These are phyloP conservation scores for Cyathus striatus DNA, from an alignment of 768 basidiomycete genomes.

Conservation along the genomic window DNA sequence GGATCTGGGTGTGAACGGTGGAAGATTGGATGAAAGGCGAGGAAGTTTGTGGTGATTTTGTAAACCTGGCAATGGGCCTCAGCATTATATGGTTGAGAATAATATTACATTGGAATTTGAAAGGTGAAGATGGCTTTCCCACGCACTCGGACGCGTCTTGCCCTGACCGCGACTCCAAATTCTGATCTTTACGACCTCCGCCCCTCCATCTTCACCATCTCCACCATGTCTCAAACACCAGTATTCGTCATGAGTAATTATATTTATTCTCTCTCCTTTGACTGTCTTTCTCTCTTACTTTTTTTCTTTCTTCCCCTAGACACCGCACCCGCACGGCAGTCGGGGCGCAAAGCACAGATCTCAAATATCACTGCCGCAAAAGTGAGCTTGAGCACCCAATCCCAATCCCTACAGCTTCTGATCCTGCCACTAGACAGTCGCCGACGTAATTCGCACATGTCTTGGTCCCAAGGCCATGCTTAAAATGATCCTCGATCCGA, in stretches of 20 bases:
- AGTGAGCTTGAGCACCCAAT: constrained; percentile 37
- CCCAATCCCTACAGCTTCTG: neutral
- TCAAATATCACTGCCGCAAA: constrained; percentile 98
- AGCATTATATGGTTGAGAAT: too few species aligned
- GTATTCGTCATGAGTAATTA: constrained; percentile 79
- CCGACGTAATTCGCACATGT: constrained; percentile 97
- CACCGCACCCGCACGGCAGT: constrained; percentile 89
- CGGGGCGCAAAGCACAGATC: constrained; percentile 91
- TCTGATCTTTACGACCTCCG: too few species aligned
- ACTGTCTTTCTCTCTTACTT: constrained; percentile 3
- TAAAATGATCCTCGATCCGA: constrained; percentile 99
- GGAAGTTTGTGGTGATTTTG: too few species aligned
- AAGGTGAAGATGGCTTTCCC: too few species aligned
- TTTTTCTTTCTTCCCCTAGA: too few species aligned
- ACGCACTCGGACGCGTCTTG: too few species aligned
- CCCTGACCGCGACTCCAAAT: too few species aligned
- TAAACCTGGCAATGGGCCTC: too few species aligned
- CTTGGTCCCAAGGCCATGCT: constrained; percentile 97
- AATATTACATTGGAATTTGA: too few species aligned
- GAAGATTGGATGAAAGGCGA: too few species aligned
- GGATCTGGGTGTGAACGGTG: too few species aligned
- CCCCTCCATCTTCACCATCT: too few species aligned
- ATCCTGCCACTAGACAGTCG: constrained; percentile 65
- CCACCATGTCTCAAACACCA: constrained; percentile 60
- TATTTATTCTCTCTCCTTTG: neutral